Base-by-base conservation (phyloP, 73 alveolate genomes). In the Paramecium biaurelia region DNA sequence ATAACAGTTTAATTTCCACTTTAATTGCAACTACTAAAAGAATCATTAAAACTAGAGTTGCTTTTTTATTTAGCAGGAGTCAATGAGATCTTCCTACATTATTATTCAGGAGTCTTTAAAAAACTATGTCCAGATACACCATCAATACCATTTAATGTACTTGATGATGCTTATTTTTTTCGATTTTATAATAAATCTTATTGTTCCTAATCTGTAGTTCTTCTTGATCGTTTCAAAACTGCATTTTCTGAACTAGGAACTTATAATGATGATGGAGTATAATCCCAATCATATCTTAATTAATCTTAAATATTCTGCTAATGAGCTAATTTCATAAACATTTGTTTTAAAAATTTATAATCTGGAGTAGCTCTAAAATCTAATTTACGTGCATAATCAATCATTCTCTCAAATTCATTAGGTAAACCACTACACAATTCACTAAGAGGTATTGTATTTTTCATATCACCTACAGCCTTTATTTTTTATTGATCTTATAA, bases 401-500 rank as follows among this genome's bases (percentile, higher is more conserved):
- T 34, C 32, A 28, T 56, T 28, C 41, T 56, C n/a, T 42, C 37
- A 34, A 85, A 85, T 68, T 85, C 93, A 56, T 68, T 57, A 1
- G 93, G 93, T 57, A 85, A 26, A 11, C 72, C 93, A 12, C n/a
- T 57, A 30, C 93, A 85, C 21, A 85, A 68, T 30, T 85, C 93
- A 34, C 20, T 12, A 0, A 56, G 43, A 5, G 70, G 26, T 10
- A 79, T 42, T 42, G 70, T 24, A 5, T n/a, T 23, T 79, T 79
- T 79, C 90, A 79, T 79, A 32, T 47, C 74, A 21, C 90, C 90
- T 3, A 79, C 90, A 14, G 56, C 88, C 37, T 70, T 37, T 1
- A 82, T 70, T 70, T 89, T 89, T 23, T 89, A 84, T 70, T 89
- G 67, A 20, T 89, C 94, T 45, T 84, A 43, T 1, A 98, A 98